Percentiles rank a stretch among this genome's conserved stretches.
phyloP scores from a whole-genome alignment of 306 rosid genomes.

The Cicer judaicum region DNA sequence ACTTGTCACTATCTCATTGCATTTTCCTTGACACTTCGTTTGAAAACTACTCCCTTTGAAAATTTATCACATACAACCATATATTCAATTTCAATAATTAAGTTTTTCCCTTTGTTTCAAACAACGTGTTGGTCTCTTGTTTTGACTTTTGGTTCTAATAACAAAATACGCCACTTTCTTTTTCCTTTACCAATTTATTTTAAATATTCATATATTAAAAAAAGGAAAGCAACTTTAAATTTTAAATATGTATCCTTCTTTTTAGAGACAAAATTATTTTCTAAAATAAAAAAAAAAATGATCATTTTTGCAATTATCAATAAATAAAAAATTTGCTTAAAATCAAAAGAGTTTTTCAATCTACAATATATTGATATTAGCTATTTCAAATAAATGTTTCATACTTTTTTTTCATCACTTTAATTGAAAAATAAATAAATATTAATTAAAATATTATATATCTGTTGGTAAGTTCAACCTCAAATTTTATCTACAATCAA shows the following conservation, averaged over 20 bases:
- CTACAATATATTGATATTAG: neutral
- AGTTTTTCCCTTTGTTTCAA: neutral
- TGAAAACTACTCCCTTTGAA: constrained; percentile 34
- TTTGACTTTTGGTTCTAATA: neutral
- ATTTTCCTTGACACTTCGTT: neutral
- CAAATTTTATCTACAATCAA: too few relatives aligned
- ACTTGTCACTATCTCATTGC: neutral
- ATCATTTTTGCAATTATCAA: neutral
- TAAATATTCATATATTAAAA: neutral
- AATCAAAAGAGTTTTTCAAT: neutral
- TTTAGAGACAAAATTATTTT: too few relatives aligned
- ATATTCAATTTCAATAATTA: constrained; percentile 26
- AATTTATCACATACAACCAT: neutral
- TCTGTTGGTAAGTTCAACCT: too few relatives aligned
- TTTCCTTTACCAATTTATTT: neutral
- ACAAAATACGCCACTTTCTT: neutral
- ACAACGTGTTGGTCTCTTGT: neutral
- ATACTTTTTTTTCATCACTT: too few relatives aligned
- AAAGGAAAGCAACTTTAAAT: neutral
- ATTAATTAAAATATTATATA: too few relatives aligned
- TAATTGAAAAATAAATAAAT: too few relatives aligned
- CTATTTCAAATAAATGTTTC: too few relatives aligned
- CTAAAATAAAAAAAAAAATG: neutral
- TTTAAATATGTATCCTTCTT: too few relatives aligned
- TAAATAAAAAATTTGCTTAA: neutral